phyloP scores from a whole-genome alignment of 352 stramenopile species.

The Pythium sukuiense region DNA sequence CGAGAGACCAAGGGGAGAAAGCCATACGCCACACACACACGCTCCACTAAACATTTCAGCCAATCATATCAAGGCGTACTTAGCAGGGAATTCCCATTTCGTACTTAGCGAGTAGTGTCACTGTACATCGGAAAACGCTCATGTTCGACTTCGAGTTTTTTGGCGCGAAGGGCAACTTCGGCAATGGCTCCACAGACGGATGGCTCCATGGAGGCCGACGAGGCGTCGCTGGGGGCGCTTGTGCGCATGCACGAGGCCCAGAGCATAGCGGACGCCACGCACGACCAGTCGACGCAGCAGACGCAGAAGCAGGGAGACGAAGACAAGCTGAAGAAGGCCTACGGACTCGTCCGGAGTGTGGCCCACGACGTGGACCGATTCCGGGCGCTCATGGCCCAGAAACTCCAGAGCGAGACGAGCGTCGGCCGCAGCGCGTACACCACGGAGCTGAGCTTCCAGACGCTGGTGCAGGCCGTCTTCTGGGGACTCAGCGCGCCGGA shows the following conservation, averaged over 20 bases:
- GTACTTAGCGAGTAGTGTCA: conserved; percentile 8
- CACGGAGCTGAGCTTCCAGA: conserved; percentile 32
- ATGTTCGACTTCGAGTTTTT: conserved; percentile 4
- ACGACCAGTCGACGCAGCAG: conserved; percentile 1
- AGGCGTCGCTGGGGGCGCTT: conserved; percentile 27
- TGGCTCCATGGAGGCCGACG: background rate
- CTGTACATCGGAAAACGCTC: background rate
- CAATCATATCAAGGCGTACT: conserved; percentile 24
- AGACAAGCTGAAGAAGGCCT: conserved; percentile 7
- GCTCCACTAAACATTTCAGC: conserved; percentile 24
- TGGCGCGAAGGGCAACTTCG: conserved; percentile 7
- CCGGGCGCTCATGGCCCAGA: conserved; percentile 24
- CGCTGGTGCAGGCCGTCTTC: conserved; percentile 37
- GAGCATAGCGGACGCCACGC: conserved; percentile 2
- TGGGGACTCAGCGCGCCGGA: conserved; percentile 33
- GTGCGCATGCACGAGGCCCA: conserved; percentile 30
- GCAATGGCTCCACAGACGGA: conserved; percentile 10
- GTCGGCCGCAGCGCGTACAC: conserved; percentile 35
- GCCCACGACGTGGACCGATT: conserved; percentile 31
- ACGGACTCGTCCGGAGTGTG: conserved; percentile 21
- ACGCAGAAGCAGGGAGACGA: background rate
- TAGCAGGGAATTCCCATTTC: conserved; percentile 5
- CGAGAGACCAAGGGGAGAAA: conserved; percentile 1
- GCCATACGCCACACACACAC: conserved; percentile 7
- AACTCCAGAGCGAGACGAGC: conserved; percentile 22